phyloP scores from a whole-genome alignment of 2,329 filamentous ascomycete genomes.

The Mariannaea sp. region DNA sequence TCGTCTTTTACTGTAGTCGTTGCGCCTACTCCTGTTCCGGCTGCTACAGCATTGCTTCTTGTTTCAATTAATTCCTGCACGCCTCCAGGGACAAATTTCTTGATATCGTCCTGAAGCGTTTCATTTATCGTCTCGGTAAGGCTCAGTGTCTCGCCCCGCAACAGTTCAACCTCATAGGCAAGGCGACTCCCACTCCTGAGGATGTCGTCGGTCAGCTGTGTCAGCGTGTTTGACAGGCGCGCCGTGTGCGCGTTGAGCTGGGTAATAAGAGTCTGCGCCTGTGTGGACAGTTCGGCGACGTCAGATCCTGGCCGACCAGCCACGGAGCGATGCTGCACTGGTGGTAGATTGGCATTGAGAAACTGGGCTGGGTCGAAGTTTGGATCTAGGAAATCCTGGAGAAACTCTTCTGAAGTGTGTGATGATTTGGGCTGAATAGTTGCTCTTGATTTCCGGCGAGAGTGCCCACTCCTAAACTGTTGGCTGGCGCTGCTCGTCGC shows the following conservation, averaged over 20 bases:
- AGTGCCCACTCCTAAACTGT: constrained; percentile 49
- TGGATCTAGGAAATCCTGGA: constrained; percentile 75
- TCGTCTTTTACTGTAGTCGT: constrained; percentile 21
- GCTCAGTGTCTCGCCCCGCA: constrained; percentile 86
- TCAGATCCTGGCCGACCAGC: constrained; percentile 34
- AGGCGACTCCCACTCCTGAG: constrained; percentile 84
- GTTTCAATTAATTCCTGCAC: constrained; percentile 42
- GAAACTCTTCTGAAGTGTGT: constrained; percentile 72
- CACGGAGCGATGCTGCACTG: constrained; percentile 57
- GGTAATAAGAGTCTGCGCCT: constrained; percentile 82
- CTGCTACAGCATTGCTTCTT: constrained; percentile 26
- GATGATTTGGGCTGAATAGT: constrained; percentile 56
- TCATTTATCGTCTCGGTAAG: constrained; percentile 79
- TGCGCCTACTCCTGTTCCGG: no score
- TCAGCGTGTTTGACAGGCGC: constrained; percentile 78
- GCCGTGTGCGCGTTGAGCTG: constrained; percentile 89
- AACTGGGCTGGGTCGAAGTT: constrained; percentile 84
- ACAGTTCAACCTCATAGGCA: constrained; percentile 91
- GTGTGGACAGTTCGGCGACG: constrained; percentile 73
- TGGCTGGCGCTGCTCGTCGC: constrained; percentile 51
- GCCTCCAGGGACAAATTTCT: constrained; percentile 68
- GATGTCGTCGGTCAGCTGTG: constrained; percentile 93
- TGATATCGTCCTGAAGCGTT: constrained; percentile 71
- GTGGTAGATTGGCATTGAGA: constrained; percentile 78
- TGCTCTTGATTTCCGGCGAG: constrained; percentile 45